Percentiles rank a stretch among this genome's conserved stretches.
phyloP scores from a whole-genome alignment of 2,329 filamentous ascomycete species.

The Fusarium pininemorale region DNA sequence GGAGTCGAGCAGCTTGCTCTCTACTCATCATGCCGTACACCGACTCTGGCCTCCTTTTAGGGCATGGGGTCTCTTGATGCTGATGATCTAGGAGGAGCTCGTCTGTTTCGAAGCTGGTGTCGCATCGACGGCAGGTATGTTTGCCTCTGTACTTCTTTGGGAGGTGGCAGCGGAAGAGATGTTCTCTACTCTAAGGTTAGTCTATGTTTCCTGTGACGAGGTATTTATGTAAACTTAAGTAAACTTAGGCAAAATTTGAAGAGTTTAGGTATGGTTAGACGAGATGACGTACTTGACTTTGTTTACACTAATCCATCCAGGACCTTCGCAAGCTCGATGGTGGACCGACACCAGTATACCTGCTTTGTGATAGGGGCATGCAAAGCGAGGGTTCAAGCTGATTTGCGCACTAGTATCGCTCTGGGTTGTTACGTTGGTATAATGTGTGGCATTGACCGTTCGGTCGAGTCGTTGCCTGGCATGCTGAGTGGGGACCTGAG shows the following conservation, averaged over 20 bases:
- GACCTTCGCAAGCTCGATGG: not conserved
- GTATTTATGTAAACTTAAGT: not conserved
- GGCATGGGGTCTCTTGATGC: not conserved
- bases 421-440: not conserved
- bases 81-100: not conserved
- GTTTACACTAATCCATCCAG: not conserved
- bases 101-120: not conserved
- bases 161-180: not conserved
- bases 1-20: not conserved
- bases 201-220: accelerated
- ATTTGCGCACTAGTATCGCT: no score
- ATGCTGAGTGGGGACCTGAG: not conserved
- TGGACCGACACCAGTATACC: not conserved
- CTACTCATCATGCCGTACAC: accelerated
- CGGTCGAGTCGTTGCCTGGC: accelerated
- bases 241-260: accelerated
- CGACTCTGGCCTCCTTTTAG: accelerated
- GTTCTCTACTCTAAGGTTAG: not conserved
- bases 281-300: not conserved
- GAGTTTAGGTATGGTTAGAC: accelerated
- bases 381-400: not conserved
- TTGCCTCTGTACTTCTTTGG: not conserved
- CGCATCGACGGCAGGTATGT: not conserved
- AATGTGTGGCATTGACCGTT: no score
- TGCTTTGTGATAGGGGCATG: not conserved